Conservation (phyloP, 805 yeast species). For the Komagataella populi region DNA sequence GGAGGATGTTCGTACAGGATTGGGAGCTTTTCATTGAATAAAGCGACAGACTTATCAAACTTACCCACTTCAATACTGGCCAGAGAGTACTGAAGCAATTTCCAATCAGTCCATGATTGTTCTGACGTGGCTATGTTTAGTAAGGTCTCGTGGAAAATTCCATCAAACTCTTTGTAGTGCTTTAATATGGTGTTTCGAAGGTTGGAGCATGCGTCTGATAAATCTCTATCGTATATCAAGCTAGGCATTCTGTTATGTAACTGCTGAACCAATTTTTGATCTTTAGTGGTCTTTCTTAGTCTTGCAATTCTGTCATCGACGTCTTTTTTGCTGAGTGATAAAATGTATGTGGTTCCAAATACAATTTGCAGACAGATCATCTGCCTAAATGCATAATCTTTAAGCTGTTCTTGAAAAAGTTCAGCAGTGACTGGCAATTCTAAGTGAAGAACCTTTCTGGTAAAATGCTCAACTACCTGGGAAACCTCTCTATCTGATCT, state of each 20-base stretch:
- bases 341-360: not conserved
- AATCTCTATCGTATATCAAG: not conserved
- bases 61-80: not conserved
- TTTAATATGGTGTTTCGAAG: not conserved
- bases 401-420: not conserved
- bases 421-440: not conserved
- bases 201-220: not conserved
- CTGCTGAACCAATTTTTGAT: not conserved
- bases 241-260: not conserved
- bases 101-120: not conserved
- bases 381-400: not conserved
- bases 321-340: not conserved
- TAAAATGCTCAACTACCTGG: not conserved
- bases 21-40: not conserved
- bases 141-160: not conserved
- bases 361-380: not conserved
- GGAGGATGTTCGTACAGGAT: not conserved
- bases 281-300: not conserved
- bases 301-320: not conserved
- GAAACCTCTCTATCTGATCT: not conserved
- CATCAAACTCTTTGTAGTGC: not conserved
- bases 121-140: not conserved
- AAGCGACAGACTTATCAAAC: not conserved
- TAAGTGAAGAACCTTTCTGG: not conserved
- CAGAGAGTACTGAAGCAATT: not conserved